Conservation (phyloP, 2,329 filamentous ascomycete species). For the Dothideomycetes sp. region DNA sequence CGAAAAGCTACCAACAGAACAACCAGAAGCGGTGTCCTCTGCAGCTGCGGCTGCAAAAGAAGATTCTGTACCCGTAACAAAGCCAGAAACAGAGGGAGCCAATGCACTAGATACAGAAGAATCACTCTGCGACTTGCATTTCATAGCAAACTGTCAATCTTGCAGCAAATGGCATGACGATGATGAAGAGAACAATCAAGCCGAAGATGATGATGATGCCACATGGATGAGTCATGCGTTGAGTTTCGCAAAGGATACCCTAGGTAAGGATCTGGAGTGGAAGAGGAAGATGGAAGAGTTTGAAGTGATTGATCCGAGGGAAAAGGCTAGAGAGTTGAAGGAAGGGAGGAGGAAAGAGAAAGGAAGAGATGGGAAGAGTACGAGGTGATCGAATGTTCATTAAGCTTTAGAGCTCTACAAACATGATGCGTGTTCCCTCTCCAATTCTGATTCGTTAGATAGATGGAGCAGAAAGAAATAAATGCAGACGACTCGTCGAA, state of each 20-base stretch:
- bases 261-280: conserved; percentile 86
- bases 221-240: conserved; percentile 83
- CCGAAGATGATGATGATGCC: conserved; percentile 42
- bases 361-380: conserved; percentile 24
- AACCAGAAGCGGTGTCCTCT: too few species aligned
- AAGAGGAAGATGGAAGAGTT: conserved; percentile 78
- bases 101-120: conserved; percentile 57
- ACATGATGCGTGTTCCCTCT: too few species aligned
- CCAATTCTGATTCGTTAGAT: too few species aligned
- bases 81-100: background rate
- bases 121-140: conserved; percentile 82
- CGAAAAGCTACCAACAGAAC: conserved; percentile 34
- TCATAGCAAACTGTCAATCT: conserved; percentile 90
- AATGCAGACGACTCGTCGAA: too few species aligned
- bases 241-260: conserved; percentile 76
- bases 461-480: too few species aligned
- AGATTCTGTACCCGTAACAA: conserved; percentile 5
- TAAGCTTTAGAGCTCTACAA: background rate
- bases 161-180: conserved; percentile 76
- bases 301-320: conserved; percentile 87
- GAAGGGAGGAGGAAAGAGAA: conserved; percentile 47
- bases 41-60: background rate
- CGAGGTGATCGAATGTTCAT: background rate
- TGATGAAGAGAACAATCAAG: conserved; percentile 49
- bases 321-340: conserved; percentile 53